Percentiles rank a stretch among this genome's conserved stretches.
These are phyloP conservation scores for Schizophyllum commune DNA, from an alignment of 1,284 basidiomycete species.

Conservation along the genomic window DNA sequence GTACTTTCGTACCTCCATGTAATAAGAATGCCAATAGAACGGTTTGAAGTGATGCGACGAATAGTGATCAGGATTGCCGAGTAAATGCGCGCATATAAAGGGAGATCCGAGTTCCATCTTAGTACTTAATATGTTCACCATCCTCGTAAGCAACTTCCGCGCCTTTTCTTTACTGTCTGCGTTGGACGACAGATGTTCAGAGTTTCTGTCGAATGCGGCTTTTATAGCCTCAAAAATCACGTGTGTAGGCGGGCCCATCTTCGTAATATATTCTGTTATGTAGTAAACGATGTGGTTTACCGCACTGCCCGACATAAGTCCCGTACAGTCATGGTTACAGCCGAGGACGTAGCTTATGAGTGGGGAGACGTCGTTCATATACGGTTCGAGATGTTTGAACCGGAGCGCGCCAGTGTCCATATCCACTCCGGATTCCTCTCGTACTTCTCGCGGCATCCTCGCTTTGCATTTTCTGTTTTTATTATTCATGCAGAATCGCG, in stretches of 20 bases:
- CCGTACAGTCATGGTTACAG: constrained; percentile 37
- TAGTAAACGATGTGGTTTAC: constrained; percentile 34
- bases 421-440: constrained; percentile 17
- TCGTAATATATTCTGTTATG: constrained; percentile 36
- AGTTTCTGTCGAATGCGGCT: constrained; percentile 22
- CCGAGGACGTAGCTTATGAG: constrained; percentile 24
- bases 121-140: constrained; percentile 26
- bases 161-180: constrained; percentile 14
- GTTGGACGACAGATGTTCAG: constrained; percentile 11
- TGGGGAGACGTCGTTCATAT: constrained; percentile 32
- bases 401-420: constrained; percentile 21
- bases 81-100: constrained; percentile 26
- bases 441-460: neutral
- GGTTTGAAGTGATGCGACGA: constrained; percentile 25
- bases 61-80: constrained; percentile 29
- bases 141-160: constrained; percentile 27
- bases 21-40: constrained; percentile 27
- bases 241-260: constrained; percentile 28
- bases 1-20: constrained; percentile 14
- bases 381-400: constrained; percentile 21
- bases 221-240: constrained; percentile 28
- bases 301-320: constrained; percentile 27
- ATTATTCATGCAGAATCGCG: too few relatives aligned
- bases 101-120: constrained; percentile 32
- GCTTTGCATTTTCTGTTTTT: too few relatives aligned